Evolutionary conservation across 2,329 filamentous ascomycete genomes (phyloP), one percentile per base, ranked within the genome.

Genomic region (Geosmithia putterillii): DNA sequence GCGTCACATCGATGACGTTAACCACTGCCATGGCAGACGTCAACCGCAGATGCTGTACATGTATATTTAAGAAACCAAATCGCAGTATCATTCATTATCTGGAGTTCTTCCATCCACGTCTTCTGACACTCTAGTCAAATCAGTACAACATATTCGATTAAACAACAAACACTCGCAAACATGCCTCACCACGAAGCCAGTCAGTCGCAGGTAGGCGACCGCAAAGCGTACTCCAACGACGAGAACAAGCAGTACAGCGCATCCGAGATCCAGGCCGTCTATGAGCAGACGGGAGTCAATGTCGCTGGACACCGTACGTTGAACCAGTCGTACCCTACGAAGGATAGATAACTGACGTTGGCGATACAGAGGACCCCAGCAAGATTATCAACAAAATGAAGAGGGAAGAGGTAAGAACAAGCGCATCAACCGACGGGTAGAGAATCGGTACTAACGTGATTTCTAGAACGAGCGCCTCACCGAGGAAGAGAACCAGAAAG

Each of bases 301-400:
- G 35, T 21, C 7, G 42, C 17, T 9, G 42, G 34, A 8, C 38
- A 38, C 42, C 38, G 42, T 43, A 38, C 2, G 42, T 15, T n/a
- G n/a, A n/a, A n/a, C n/a, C n/a, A n/a, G n/a, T n/a, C n/a, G n/a
- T n/a, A 32, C 5, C 15, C 25, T 36, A 18, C 4, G 7, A 7
- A n/a, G 7, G 2, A 41, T 19, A 8, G 9, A 18, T 38, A 38
- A 10, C 7, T 22, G n/a, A 36, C 23, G 20, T 12, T 25, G 23
- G 23, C 17, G 12, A 25, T 12, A 18, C 41, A 43, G 42, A 38
- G 42, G 22, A 43, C 21, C 22, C 17, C 34, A 21, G 38, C 35
- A 43, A 43, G 36, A 38, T 38, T 19, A n/a, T 43, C 32, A 43
- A 43, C 22, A 21, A 43, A 20, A 18, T 43, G 8, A 32, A 28